phyloP scores from a whole-genome alignment of 495 filamentous ascomycete genomes.

The Cetradonia linearis region DNA sequence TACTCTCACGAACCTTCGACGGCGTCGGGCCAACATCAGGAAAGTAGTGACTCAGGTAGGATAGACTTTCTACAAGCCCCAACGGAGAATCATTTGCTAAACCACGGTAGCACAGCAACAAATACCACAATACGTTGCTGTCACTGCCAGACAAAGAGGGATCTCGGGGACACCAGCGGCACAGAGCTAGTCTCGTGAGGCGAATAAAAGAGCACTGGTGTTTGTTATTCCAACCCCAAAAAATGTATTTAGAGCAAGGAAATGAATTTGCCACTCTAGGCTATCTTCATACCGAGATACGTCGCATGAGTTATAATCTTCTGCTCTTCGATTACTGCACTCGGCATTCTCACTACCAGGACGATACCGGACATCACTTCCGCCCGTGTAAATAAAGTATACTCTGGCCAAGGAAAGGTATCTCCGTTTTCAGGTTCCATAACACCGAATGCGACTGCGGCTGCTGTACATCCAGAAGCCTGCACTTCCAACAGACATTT shows the following conservation, averaged over 20 bases:
- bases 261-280: neutral
- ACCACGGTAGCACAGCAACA: neutral
- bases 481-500: neutral
- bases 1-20: too few relatives aligned
- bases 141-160: neutral
- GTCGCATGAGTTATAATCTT: neutral
- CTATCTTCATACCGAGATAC: neutral
- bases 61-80: neutral
- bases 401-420: too few relatives aligned
- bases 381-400: too few relatives aligned
- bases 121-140: neutral
- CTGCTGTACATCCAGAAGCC: neutral
- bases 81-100: too few relatives aligned
- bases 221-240: neutral
- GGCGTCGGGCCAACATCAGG: too few relatives aligned
- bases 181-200: neutral
- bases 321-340: neutral
- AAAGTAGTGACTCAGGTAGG: neutral
- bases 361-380: too few relatives aligned
- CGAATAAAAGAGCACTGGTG: neutral
- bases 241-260: neutral
- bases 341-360: too few relatives aligned
- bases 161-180: neutral
- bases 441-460: neutral
- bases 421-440: neutral